These are phyloP conservation scores for Bretziella fagacearum DNA, from an alignment of 2,329 filamentous ascomycete genomes.

Conservation along the genomic window DNA sequence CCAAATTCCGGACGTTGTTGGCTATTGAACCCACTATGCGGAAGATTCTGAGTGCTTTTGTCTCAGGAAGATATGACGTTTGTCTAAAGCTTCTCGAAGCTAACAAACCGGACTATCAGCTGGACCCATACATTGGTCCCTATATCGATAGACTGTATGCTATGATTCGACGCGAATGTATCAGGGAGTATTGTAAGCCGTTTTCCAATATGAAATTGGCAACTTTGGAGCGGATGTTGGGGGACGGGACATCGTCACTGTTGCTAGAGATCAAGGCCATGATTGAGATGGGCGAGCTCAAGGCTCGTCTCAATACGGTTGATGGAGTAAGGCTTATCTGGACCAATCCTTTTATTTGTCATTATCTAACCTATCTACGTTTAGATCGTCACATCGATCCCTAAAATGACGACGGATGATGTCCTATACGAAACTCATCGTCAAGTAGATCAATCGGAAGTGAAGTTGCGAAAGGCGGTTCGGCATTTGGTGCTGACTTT, in stretches of 20 bases:
- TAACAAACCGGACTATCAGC: constrained; percentile 70
- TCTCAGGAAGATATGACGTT: constrained; percentile 71
- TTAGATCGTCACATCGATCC: constrained; percentile 14
- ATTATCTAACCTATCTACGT: neutral
- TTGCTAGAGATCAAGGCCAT: constrained; percentile 60
- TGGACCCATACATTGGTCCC: constrained; percentile 69
- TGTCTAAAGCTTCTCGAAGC: constrained; percentile 70
- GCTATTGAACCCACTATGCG: constrained; percentile 90
- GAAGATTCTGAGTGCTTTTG: constrained; percentile 76
- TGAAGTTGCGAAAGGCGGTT: constrained; percentile 3
- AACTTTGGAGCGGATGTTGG: constrained; percentile 64
- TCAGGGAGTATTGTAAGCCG: constrained; percentile 79
- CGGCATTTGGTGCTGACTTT: constrained; percentile 2
- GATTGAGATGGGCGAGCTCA: constrained; percentile 54
- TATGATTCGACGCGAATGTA: constrained; percentile 72
- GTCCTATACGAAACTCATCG: constrained; percentile 2
- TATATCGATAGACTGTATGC: constrained; percentile 56
- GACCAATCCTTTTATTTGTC: neutral
- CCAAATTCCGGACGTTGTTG: constrained; percentile 66
- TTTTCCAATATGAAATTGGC: constrained; percentile 75
- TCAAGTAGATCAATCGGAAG: neutral
- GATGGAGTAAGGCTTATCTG: constrained; percentile 42
- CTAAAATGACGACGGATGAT: constrained; percentile 1
- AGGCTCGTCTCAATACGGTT: constrained; percentile 72
- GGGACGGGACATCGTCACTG: constrained; percentile 41